Evolutionary conservation across 2,329 filamentous ascomycete species (phyloP).

Genomic region (Pestalotiopsis sp.): DNA sequence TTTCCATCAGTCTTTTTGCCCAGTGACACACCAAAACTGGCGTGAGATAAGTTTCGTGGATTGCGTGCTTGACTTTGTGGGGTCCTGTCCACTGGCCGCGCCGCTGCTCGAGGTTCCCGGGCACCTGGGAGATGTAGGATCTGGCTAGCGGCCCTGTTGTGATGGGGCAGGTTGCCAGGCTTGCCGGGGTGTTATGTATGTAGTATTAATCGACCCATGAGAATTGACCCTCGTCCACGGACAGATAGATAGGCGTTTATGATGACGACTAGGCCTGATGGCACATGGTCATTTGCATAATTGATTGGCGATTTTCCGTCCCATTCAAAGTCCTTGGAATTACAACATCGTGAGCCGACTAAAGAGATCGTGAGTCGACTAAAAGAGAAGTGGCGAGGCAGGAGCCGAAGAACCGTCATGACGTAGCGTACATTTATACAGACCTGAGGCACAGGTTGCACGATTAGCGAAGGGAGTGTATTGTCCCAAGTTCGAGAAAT

Average conservation of each 20-base stretch:
- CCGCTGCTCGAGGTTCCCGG: not conserved
- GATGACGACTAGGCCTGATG: not conserved
- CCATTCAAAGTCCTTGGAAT: too few species aligned
- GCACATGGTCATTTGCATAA: not conserved
- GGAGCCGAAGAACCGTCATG: too few species aligned
- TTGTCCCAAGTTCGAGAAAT: too few species aligned
- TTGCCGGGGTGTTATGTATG: not conserved
- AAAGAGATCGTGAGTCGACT: too few species aligned
- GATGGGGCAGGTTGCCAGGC: not conserved
- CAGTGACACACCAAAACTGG: slow-evolving; percentile 6
- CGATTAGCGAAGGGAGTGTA: too few species aligned
- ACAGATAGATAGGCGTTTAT: not conserved
- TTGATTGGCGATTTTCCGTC: not conserved
- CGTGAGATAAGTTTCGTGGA: not conserved
- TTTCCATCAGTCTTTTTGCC: not conserved
- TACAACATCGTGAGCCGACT: too few species aligned
- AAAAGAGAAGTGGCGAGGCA: too few species aligned
- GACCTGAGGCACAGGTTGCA: too few species aligned
- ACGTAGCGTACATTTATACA: too few species aligned
- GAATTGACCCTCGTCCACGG: not conserved
- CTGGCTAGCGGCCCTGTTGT: not conserved
- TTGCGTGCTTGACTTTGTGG: slow-evolving; percentile 6
- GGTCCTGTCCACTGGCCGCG: not conserved
- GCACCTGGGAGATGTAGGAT: not conserved
- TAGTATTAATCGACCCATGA: not conserved